These are phyloP conservation scores for Alnus glutinosa DNA, from an alignment of 306 rosid genomes.

Conservation along the genomic window DNA sequence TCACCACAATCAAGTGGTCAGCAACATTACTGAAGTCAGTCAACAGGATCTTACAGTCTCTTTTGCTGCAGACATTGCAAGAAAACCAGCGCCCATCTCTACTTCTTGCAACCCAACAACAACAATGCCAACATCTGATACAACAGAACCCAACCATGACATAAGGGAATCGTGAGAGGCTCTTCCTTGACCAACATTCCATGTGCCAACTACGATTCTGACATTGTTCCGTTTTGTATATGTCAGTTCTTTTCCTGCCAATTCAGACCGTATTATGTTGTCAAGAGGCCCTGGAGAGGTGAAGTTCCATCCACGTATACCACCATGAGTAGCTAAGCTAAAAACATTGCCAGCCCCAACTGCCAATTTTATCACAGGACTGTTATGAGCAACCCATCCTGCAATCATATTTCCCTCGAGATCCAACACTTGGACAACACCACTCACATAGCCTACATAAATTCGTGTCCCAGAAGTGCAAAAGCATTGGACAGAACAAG, in stretches of 20 bases:
- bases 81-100: conserved; percentile 99
- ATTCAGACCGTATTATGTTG: conserved; percentile 62
- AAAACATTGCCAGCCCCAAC: conserved; percentile 61
- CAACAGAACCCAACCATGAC: conserved; percentile 92
- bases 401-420: conserved; percentile 83
- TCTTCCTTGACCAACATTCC: conserved; percentile 99
- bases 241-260: conserved; percentile 62
- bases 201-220: conserved; percentile 84
- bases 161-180: conserved; percentile 75
- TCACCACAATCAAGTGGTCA: conserved; percentile 13
- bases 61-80: conserved; percentile 99
- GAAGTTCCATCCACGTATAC: conserved; percentile 91
- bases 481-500: conserved; percentile 78
- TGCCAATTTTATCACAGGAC: conserved; percentile 85
- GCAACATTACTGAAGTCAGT: conserved; percentile 17
- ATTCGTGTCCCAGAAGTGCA: conserved; percentile 72
- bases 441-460: conserved; percentile 89
- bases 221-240: conserved; percentile 71
- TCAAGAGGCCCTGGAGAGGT: conserved; percentile 87
- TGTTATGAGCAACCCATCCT: conserved; percentile 88
- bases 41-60: conserved; percentile 72
- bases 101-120: conserved; percentile 98
- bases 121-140: conserved; percentile 88
- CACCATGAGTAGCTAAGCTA: conserved; percentile 97
- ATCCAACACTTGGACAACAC: conserved; percentile 79